Evolutionary conservation across 1,139 yeast species (phyloP).

Genomic region (Yamadazyma diddensiae): DNA sequence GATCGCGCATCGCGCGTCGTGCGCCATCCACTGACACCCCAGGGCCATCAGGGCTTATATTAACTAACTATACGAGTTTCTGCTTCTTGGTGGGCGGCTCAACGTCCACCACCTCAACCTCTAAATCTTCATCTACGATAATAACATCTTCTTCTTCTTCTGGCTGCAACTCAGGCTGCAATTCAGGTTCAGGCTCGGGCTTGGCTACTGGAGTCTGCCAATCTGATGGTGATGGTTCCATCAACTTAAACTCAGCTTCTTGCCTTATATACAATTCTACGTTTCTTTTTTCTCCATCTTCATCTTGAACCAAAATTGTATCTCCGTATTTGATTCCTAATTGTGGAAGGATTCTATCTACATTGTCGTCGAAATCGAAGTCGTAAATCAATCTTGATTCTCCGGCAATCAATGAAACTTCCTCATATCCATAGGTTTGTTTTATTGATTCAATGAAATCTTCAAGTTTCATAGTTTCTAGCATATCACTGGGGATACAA

Average conservation of each 20-base stretch:
- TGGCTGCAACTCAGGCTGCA: no score
- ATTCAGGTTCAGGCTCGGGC: slow-evolving; percentile 23
- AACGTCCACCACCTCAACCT: slow-evolving; percentile 7
- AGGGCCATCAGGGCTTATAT: no score
- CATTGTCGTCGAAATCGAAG: slow-evolving; percentile 83
- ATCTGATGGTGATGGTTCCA: not conserved
- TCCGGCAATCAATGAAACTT: slow-evolving; percentile 60
- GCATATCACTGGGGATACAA: slow-evolving; percentile 10
- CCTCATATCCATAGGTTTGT: slow-evolving; percentile 55
- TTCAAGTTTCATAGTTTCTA: slow-evolving; percentile 23
- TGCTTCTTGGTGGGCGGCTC: slow-evolving; percentile 23
- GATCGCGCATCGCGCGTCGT: slow-evolving; percentile 1
- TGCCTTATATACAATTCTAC: slow-evolving; percentile 62
- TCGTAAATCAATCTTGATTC: slow-evolving; percentile 71
- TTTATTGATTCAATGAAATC: slow-evolving; percentile 47
- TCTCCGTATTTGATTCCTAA: slow-evolving; percentile 61
- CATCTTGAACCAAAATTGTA: slow-evolving; percentile 72
- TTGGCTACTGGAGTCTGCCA: slow-evolving; percentile 20
- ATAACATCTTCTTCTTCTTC: slow-evolving; percentile 10
- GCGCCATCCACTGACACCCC: no score
- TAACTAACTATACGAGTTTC: no score
- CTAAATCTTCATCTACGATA: slow-evolving; percentile 8
- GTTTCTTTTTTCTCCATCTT: slow-evolving; percentile 63
- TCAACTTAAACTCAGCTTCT: slow-evolving; percentile 13
- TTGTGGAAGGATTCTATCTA: slow-evolving; percentile 44